phyloP scores from a whole-genome alignment of 2,329 filamentous ascomycete species.

The Aspergillus tanneri region DNA sequence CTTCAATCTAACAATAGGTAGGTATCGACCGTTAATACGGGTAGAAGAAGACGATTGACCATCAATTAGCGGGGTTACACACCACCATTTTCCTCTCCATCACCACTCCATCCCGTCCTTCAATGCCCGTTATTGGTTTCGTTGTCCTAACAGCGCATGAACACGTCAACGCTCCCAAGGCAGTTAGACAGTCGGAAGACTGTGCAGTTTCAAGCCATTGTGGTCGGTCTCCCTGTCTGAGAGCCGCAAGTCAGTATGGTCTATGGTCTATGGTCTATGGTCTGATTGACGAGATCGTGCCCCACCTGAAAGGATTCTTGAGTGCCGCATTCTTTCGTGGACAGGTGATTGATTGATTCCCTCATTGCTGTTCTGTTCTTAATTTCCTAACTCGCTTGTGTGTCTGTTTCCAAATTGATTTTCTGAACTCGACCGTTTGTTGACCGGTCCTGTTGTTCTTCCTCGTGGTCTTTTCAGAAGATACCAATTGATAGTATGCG shows the following conservation, averaged over 20 bases:
- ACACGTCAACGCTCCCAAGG: conserved; percentile 30
- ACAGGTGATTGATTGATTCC: conserved; percentile 4
- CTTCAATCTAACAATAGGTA: too few species aligned
- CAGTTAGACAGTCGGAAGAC: conserved; percentile 13
- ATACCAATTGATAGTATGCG: conserved; percentile 16
- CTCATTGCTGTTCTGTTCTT: not conserved
- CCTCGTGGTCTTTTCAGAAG: not conserved
- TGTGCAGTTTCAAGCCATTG: conserved; percentile 13
- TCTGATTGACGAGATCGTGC: conserved; percentile 9
- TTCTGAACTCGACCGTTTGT: not conserved
- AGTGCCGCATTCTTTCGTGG: conserved; percentile 5
- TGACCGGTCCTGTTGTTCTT: not conserved
- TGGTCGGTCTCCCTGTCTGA: conserved; percentile 12
- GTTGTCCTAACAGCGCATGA: conserved; percentile 20
- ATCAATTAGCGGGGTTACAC: conserved; percentile 12
- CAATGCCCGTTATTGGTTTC: conserved; percentile 24
- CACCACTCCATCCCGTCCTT: conserved; percentile 14
- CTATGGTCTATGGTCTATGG: conserved; percentile 11
- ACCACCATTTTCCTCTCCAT: conserved; percentile 7
- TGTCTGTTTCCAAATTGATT: not conserved
- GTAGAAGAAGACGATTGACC: not conserved
- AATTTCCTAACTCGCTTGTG: not conserved
- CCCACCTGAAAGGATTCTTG: conserved; percentile 17
- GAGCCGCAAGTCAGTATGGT: conserved; percentile 17
- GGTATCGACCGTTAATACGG: too few species aligned